A percentile compares a stretch with the other conserved stretches of the same genome.
These are phyloP conservation scores for Entomortierella parvispora DNA, from an alignment of 192 early-diverging fungal genomes.

Conservation along the genomic window DNA sequence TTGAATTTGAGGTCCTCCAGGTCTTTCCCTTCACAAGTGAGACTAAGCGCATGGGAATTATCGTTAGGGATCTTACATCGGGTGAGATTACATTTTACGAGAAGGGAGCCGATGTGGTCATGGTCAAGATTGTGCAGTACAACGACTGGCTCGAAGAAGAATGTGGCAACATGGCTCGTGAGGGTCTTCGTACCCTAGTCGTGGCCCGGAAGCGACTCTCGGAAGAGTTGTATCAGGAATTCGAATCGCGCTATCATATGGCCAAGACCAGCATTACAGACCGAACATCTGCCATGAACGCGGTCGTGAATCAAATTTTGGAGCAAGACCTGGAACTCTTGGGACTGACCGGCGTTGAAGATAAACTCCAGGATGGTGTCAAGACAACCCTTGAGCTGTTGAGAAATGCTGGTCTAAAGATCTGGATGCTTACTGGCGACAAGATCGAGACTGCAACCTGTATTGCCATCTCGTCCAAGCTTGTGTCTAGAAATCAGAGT, in stretches of 20 bases:
- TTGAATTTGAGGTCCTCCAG: slow-evolving; percentile 86
- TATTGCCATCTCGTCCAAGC: slow-evolving; percentile 92
- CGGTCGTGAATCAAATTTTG: slow-evolving; percentile 70
- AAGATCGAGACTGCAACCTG: slow-evolving; percentile 98
- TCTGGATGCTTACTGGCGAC: slow-evolving; percentile 99
- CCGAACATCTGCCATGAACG: slow-evolving; percentile 75
- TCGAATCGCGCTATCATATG: slow-evolving; percentile 68
- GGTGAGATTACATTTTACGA: slow-evolving; percentile 89
- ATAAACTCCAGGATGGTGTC: slow-evolving; percentile 95
- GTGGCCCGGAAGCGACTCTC: slow-evolving; percentile 87
- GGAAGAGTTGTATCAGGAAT: slow-evolving; percentile 74
- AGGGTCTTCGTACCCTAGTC: slow-evolving; percentile 94
- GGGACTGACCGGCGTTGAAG: slow-evolving; percentile 95
- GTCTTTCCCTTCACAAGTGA: slow-evolving; percentile 99
- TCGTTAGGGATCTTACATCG: slow-evolving; percentile 73
- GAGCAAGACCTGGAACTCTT: slow-evolving; percentile 91
- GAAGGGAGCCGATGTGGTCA: slow-evolving; percentile 95
- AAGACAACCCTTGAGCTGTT: slow-evolving; percentile 88
- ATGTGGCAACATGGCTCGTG: slow-evolving; percentile 95
- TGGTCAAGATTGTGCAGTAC: slow-evolving; percentile 87
- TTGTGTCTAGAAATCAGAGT: slow-evolving; percentile 87
- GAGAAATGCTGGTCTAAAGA: slow-evolving; percentile 89
- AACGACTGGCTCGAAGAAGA: slow-evolving; percentile 99
- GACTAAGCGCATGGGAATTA: slow-evolving; percentile 96
- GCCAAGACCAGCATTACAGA: slow-evolving; percentile 79